A percentile compares a stretch with the other conserved stretches of the same genome.
These are phyloP conservation scores for Tylopilus plumbeoviolaceoides DNA, from an alignment of 768 basidiomycete genomes.

Conservation along the genomic window DNA sequence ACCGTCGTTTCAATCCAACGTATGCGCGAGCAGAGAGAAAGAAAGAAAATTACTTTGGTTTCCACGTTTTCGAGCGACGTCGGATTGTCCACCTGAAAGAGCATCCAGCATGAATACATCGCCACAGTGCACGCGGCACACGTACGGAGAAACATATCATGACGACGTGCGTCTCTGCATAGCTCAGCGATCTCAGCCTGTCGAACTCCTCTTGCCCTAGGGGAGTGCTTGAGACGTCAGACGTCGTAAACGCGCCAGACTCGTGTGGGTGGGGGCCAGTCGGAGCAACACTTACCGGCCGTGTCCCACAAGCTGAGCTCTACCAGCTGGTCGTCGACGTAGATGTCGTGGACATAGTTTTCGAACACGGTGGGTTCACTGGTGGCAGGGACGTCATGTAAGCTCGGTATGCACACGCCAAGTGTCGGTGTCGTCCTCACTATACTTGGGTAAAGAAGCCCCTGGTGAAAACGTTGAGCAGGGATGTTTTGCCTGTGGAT, in stretches of 20 bases:
- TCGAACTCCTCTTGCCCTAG: conserved; percentile 96
- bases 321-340: conserved; percentile 80
- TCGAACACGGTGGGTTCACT: conserved; percentile 96
- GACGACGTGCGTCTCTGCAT: conserved; percentile 94
- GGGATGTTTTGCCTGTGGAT: conserved; percentile 68
- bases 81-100: conserved; percentile 80
- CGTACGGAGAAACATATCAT: conserved; percentile 94
- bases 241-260: conserved; percentile 18
- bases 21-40: neutral
- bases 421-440: conserved; percentile 41
- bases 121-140: neutral
- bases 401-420: no score
- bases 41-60: conserved; percentile 59
- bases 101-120: neutral
- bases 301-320: conserved; percentile 98
- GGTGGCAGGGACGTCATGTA: neutral
- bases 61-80: conserved; percentile 96
- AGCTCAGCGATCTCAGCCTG: conserved; percentile 86
- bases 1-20: neutral
- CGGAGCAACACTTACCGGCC: conserved; percentile 55
- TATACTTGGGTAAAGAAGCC: conserved; percentile 96
- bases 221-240: conserved; percentile 31
- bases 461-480: conserved; percentile 83
- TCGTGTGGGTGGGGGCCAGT: neutral
- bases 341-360: conserved; percentile 90